Evolutionary conservation across 2,329 filamentous ascomycete species (phyloP).

Genomic region (Fusarium mundagurra): DNA sequence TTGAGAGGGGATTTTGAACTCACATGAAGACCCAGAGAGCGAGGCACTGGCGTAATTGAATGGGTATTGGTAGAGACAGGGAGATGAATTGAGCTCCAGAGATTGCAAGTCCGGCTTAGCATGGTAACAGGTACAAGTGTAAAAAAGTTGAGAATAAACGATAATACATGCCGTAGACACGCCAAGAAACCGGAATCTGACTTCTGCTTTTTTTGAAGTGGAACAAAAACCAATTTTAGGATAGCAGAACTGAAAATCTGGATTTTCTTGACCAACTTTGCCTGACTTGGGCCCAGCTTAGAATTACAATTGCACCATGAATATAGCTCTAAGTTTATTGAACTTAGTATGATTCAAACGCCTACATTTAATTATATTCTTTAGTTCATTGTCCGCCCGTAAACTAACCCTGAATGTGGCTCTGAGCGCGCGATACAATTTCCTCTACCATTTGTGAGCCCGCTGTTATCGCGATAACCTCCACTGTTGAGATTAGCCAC

Average conservation of each 20-base stretch:
- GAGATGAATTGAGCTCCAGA: background rate
- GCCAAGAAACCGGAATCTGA: background rate
- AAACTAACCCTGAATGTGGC: accelerated
- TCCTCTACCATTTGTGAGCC: background rate
- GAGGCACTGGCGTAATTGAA: background rate
- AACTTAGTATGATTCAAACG: background rate
- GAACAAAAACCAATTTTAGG: background rate
- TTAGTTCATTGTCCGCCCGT: accelerated
- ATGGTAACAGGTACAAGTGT: background rate
- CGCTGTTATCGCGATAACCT: background rate
- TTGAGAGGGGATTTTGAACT: background rate
- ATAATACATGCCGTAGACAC: background rate
- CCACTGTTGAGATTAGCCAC: accelerated
- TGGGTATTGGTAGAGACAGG: background rate
- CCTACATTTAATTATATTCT: accelerated
- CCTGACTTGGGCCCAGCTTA: background rate
- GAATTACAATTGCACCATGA: too few relatives aligned
- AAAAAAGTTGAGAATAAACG: background rate
- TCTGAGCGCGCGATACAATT: background rate
- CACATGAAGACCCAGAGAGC: background rate
- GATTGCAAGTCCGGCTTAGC: background rate
- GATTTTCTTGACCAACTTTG: background rate
- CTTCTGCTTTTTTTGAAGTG: background rate
- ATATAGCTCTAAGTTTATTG: accelerated
- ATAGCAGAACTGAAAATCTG: accelerated